Percentiles rank a stretch among this genome's conserved stretches.
These are phyloP conservation scores for Sugiyamaella boreocaroliniensis DNA, from an alignment of 805 yeast species.

Conservation along the genomic window DNA sequence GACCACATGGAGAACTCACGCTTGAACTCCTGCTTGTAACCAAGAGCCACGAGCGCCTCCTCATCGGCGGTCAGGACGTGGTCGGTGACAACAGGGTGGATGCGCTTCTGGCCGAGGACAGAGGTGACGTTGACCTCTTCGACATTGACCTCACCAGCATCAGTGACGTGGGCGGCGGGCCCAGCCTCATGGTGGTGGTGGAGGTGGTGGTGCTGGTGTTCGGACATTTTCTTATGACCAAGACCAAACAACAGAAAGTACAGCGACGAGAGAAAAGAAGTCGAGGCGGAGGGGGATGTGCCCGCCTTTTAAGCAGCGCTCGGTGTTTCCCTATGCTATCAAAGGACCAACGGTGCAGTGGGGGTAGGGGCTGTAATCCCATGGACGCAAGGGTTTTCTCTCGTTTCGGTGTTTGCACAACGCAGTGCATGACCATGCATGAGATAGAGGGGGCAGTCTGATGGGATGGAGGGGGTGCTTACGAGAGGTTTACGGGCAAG, in stretches of 20 bases:
- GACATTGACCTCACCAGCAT: constrained; percentile 17
- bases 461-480: too few relatives aligned
- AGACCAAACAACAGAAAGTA: not conserved
- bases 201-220: too few relatives aligned
- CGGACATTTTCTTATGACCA: not conserved
- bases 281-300: not conserved
- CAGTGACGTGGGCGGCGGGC: constrained; percentile 10
- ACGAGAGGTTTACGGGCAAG: too few relatives aligned
- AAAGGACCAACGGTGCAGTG: not conserved
- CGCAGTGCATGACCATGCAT: not conserved
- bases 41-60: constrained; percentile 32
- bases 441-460: not conserved
- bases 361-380: not conserved
- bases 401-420: not conserved
- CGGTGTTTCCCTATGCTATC: not conserved
- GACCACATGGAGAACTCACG: constrained; percentile 56
- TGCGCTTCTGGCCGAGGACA: constrained; percentile 10
- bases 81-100: constrained; percentile 20
- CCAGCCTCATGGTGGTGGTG: constrained; percentile 1
- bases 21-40: constrained; percentile 56
- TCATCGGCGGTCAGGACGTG: constrained; percentile 21
- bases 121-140: constrained; percentile 17
- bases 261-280: not conserved
- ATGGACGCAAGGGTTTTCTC: not conserved
- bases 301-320: not conserved